phyloP scores from a whole-genome alignment of 768 basidiomycete genomes.

The Tylopilus subfusipes region DNA sequence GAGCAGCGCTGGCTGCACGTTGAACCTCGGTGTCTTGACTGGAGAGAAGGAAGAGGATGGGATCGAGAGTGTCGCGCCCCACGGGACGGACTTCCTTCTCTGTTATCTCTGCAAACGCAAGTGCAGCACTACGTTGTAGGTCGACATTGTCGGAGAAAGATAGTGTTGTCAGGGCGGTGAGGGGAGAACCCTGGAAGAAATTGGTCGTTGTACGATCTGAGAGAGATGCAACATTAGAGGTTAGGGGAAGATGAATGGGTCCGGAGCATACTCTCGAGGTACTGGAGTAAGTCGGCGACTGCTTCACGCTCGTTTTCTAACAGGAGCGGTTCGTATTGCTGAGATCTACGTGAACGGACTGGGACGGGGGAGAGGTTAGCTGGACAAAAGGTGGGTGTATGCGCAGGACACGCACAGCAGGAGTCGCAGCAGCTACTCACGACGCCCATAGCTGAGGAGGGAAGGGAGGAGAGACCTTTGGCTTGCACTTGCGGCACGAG shows the following conservation, averaged over 20 bases:
- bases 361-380: slow-evolving; percentile 21
- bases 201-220: slow-evolving; percentile 93
- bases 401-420: slow-evolving; percentile 56
- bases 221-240: background rate
- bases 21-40: slow-evolving; percentile 99
- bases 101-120: slow-evolving; percentile 98
- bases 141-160: slow-evolving; percentile 99
- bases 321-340: slow-evolving; percentile 82
- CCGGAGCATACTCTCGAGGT: slow-evolving; percentile 80
- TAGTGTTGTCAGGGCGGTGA: slow-evolving; percentile 90
- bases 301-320: slow-evolving; percentile 95
- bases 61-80: slow-evolving; percentile 94
- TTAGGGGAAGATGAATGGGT: background rate
- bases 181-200: slow-evolving; percentile 93
- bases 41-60: slow-evolving; percentile 93
- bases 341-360: slow-evolving; percentile 82
- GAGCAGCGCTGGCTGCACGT: slow-evolving; percentile 93
- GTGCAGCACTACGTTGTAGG: slow-evolving; percentile 93
- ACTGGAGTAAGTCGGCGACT: slow-evolving; percentile 95
- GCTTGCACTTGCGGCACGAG: slow-evolving; percentile 9
- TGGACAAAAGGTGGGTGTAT: slow-evolving; percentile 1
- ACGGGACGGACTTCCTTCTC: slow-evolving; percentile 99
- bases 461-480: background rate
- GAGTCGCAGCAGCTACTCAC: slow-evolving; percentile 78
- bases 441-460: slow-evolving; percentile 56